These are phyloP conservation scores for Lactarius tabidus DNA, from an alignment of 768 basidiomycete genomes.

Conservation along the genomic window DNA sequence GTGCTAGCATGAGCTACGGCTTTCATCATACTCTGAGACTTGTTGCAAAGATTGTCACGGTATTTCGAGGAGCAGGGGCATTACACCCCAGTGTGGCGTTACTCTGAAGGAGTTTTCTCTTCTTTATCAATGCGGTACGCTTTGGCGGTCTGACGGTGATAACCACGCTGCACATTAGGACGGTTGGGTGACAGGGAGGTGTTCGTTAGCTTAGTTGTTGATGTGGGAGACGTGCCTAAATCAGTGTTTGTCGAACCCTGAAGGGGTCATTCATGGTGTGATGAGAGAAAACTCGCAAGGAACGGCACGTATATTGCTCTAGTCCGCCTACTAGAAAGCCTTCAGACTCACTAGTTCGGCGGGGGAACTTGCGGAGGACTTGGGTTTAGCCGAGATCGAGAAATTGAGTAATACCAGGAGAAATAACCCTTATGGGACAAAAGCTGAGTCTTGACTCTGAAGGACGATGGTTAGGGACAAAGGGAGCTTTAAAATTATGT, in stretches of 20 bases:
- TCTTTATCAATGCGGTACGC: neutral
- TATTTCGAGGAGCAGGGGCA: neutral
- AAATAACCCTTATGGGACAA: neutral
- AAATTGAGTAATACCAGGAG: neutral
- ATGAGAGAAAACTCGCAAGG: neutral
- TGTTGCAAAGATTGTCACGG: neutral
- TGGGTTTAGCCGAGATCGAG: too few species aligned
- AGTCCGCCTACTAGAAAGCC: neutral
- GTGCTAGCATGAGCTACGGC: neutral
- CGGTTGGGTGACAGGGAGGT: neutral
- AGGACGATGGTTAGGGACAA: neutral
- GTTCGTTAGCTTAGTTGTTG: neutral
- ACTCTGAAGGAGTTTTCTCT: conserved; percentile 11
- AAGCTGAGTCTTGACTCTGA: neutral
- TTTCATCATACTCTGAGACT: neutral
- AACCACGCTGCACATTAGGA: neutral
- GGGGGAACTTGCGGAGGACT: too few species aligned
- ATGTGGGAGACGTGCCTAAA: neutral
- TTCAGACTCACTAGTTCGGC: neutral
- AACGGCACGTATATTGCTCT: neutral
- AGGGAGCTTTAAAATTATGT: neutral
- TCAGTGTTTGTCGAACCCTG: conserved; percentile 15
- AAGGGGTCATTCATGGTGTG: conserved; percentile 23
- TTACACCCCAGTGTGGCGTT: neutral
- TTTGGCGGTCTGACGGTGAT: neutral